Conservation (phyloP, 768 basidiomycete species). For the Lactifluus echinatus region DNA sequence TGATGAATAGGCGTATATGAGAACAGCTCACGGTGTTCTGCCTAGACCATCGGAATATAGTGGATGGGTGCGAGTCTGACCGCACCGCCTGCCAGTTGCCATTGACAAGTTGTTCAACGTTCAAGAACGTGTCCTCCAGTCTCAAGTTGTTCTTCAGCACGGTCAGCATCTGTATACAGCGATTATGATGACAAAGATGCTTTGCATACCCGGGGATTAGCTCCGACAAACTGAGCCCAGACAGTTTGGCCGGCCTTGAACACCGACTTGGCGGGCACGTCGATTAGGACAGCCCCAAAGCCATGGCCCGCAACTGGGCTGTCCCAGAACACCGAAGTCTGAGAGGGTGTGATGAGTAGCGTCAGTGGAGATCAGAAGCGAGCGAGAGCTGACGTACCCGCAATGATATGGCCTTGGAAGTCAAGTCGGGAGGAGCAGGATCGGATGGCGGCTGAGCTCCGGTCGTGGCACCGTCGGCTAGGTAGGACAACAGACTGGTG, state of each 20-base stretch:
- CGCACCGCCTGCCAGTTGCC: constrained; percentile 47
- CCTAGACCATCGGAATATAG: constrained; percentile 56
- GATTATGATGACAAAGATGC: not conserved
- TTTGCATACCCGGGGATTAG: constrained; percentile 58
- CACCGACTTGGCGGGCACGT: constrained; percentile 39
- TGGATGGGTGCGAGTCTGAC: constrained; percentile 75
- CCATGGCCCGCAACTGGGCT: constrained; percentile 42
- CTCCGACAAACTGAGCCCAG: constrained; percentile 57
- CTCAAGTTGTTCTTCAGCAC: constrained; percentile 59
- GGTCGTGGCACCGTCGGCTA: constrained; percentile 38
- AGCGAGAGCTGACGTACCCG: constrained; percentile 33
- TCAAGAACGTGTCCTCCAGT: constrained; percentile 64
- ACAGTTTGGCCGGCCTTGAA: constrained; percentile 56
- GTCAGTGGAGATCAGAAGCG: not conserved
- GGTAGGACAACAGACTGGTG: constrained; percentile 52
- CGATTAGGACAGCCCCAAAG: constrained; percentile 54
- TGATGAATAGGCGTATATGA: not conserved
- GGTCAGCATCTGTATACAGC: not conserved
- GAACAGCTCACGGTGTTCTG: constrained; percentile 39
- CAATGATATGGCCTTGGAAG: constrained; percentile 56
- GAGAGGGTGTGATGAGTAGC: not conserved
- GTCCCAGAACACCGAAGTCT: constrained; percentile 60
- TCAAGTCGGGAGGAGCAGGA: constrained; percentile 55
- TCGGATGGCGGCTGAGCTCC: constrained; percentile 48
- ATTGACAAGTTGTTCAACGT: constrained; percentile 46